Base-by-base conservation (phyloP, 177 flowering plant species). In the Vitis hybrid region DNA sequence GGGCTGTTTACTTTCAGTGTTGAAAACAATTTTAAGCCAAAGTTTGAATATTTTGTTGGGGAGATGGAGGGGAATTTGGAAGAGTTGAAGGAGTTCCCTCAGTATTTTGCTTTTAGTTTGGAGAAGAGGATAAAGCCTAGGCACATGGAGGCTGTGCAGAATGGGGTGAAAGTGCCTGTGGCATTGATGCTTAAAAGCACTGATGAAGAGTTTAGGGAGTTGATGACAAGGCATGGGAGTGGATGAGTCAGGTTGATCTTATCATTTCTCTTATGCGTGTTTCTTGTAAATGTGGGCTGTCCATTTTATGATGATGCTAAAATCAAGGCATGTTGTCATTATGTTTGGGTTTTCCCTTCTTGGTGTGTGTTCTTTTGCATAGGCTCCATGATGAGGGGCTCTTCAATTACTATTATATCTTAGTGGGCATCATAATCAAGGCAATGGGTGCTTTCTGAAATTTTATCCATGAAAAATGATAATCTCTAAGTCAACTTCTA, bases 121-220 rank as follows among this genome's bases (percentile, higher is more conserved):
- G 99, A 93, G 81, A 93, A 90, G 65, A 86, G 99, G 79, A 95
- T 95, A 48, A 86, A 85, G 86, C 93, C 88, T 0, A 81, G 98
- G 83, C 92, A 90, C 63, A 58, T 60, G 75, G 89, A 82, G 82
- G 73, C 71, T 61, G 75, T 84, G 71, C 56, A 81, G 68, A 70
- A 69, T 64, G 93, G 94, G 7, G 58, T 80, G 8, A 64, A 72
- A 64, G 46, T 91, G 68, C 82, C 94, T 71, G 56, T 96, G 87
- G 69, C 90, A 3, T 1, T 81, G 48, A 85, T 96, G 98, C 89
- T 93, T 24, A 95, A 88, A 85, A 75, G 69, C 67, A 91, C 91
- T 50, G 89, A 93, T 81, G 92, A 88, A 10, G 91, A 90, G 77
- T 93, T 95, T 50, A 78, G 7, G 49, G 81, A 85, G 72, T 65